Conservation (phyloP, 73 alveolate species). For the Durusdinium trenchii region DNA sequence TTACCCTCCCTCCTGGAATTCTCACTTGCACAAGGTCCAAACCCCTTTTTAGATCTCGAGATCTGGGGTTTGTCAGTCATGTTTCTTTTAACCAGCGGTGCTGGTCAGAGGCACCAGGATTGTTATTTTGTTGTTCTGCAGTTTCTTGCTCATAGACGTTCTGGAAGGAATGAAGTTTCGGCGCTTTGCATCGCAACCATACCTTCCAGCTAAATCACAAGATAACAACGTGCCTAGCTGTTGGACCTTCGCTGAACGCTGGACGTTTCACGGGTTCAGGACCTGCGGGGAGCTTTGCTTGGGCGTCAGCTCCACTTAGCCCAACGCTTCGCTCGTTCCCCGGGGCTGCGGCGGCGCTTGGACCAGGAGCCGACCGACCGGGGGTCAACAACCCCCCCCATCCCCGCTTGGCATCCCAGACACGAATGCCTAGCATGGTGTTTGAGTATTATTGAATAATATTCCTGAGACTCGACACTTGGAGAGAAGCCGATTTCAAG, state of each 20-base stretch:
- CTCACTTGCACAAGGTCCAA: slow-evolving; percentile 35
- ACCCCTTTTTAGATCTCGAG: too few relatives aligned
- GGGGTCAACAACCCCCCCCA: background rate
- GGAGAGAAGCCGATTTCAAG: too few relatives aligned
- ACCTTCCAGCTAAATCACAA: too few relatives aligned
- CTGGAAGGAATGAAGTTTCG: background rate
- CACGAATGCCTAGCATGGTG: too few relatives aligned
- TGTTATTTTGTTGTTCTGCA: background rate
- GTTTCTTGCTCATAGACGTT: too few relatives aligned
- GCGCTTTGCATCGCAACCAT: background rate
- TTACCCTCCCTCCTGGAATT: slow-evolving; percentile 21
- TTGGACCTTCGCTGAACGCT: too few relatives aligned
- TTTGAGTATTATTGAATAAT: too few relatives aligned
- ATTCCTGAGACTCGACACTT: too few relatives aligned
- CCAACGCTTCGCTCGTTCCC: slow-evolving; percentile 38
- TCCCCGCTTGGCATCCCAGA: too few relatives aligned
- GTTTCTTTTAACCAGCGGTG: background rate
- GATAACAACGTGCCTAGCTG: too few relatives aligned
- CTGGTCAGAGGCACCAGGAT: too few relatives aligned
- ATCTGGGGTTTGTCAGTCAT: background rate
- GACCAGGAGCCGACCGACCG: background rate
- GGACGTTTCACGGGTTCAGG: slow-evolving; percentile 26
- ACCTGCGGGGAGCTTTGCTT: slow-evolving; percentile 13
- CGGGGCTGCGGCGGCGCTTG: slow-evolving; percentile 56
- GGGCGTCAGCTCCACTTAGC: slow-evolving; percentile 44